Base-by-base conservation (phyloP, 2,329 filamentous ascomycete species). In the Nothophaeocryptopus gaeumannii region DNA sequence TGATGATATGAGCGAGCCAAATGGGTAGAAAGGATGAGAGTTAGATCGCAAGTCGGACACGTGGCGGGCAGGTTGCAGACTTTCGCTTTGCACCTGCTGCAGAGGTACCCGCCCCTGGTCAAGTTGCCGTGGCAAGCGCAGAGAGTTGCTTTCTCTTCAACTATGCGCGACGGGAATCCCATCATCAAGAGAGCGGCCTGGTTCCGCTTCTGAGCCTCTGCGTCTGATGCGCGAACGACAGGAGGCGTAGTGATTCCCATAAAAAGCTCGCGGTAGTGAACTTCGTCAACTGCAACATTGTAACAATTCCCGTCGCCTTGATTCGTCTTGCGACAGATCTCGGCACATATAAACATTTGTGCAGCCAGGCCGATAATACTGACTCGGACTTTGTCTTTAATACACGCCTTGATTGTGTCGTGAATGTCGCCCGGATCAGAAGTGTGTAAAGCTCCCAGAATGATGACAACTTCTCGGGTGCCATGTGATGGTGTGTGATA, bases 361-460 rank as follows among this genome's bases (percentile, higher is more conserved):
- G 92, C 93, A 5, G 91, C 87, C 35, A 99, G 81, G 0, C 93
- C 93, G 47, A 99, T 88, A 45, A 99, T 83, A 36, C 86, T 86
- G 9, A 96, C 89, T 12, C 89, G 84, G 61, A 99, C 90, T 50
- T 85, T 84, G 70, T 97, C 90, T 57, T 79, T 76, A 35, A 95
- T 81, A 29, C 96, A 85, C 32, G 81, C 80, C 42, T 78, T 76
- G 64, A 97, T 89, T 0, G 92, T 97, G 60, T 90, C 83, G 72
- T 96, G 89, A 51, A 99, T 96, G 68, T 99, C 93, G 52, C 91
- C 90, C 0, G 93, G 93, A 64, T 99, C 93, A 60, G 88, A 87
- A 31, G 89, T 92, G 36, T 95, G 80, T 5, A 99, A 79, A 9
- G 92, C 92, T 34, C 93, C 93, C 66, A 93, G 95, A 41, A 97